Evolutionary conservation across 805 yeast species (phyloP).

Genomic region (Barnettozyma botsteinii): DNA sequence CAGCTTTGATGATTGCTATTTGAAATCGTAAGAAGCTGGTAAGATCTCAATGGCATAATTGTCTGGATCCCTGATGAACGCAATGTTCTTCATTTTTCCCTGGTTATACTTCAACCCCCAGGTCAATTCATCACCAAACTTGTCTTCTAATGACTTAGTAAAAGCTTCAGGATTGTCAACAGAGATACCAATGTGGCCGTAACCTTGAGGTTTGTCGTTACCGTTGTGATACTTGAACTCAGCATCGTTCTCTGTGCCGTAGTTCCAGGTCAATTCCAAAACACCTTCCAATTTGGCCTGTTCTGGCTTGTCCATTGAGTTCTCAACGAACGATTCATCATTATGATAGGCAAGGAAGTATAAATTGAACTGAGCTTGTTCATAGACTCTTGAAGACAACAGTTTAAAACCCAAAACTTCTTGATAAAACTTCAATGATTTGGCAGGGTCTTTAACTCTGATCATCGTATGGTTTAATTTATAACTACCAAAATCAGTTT

Average conservation of each 20-base stretch:
- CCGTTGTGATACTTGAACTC: slow-evolving; percentile 79
- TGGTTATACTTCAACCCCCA: slow-evolving; percentile 57
- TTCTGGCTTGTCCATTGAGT: slow-evolving; percentile 27
- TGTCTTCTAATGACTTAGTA: slow-evolving; percentile 42
- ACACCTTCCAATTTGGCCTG: slow-evolving; percentile 56
- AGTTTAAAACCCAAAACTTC: slow-evolving; percentile 79
- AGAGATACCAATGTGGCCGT: slow-evolving; percentile 78
- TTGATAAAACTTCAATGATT: slow-evolving; percentile 72
- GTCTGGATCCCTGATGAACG: slow-evolving; percentile 83
- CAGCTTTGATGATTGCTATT: no score
- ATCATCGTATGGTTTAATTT: slow-evolving; percentile 86
- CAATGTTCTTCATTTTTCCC: slow-evolving; percentile 55
- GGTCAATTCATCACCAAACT: slow-evolving; percentile 44
- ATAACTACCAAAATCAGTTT: slow-evolving; percentile 30
- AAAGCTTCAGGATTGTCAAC: slow-evolving; percentile 55
- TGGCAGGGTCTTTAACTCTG: slow-evolving; percentile 78
- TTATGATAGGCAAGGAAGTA: slow-evolving; percentile 79
- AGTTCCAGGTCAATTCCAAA: slow-evolving; percentile 88
- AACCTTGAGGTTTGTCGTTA: slow-evolving; percentile 74
- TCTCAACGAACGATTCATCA: slow-evolving; percentile 35
- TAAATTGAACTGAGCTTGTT: slow-evolving; percentile 72
- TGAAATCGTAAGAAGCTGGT: slow-evolving; percentile 28
- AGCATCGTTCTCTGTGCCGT: slow-evolving; percentile 85
- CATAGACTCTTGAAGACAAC: slow-evolving; percentile 48
- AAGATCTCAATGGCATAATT: slow-evolving; percentile 79